These are phyloP conservation scores for Symbiodinium pilosum DNA, from an alignment of 73 alveolate species.

Conservation along the genomic window DNA sequence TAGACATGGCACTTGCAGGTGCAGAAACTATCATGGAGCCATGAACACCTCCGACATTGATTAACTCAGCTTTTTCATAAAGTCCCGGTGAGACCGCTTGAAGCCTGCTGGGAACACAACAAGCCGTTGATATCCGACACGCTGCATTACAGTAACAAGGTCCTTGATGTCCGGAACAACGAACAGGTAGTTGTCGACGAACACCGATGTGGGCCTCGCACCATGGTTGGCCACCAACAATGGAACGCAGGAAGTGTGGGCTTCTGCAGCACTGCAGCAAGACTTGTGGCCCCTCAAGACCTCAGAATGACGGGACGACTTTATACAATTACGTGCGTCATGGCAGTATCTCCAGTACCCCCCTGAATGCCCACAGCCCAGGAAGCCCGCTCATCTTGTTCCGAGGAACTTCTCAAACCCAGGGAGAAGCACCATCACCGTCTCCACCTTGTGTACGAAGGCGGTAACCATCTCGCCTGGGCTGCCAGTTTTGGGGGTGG, in stretches of 20 bases:
- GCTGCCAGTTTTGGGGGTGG: too few relatives aligned
- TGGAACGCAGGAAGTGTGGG: too few relatives aligned
- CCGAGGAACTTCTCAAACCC: background rate
- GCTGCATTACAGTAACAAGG: background rate
- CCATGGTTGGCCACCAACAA: too few relatives aligned
- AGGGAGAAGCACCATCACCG: background rate
- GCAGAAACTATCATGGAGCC: too few relatives aligned
- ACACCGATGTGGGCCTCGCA: background rate
- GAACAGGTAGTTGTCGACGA: background rate
- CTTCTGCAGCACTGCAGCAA: too few relatives aligned
- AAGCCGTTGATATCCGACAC: background rate
- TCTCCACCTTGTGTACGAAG: background rate
- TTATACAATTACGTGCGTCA: too few relatives aligned
- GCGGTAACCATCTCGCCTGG: conserved; percentile 5
- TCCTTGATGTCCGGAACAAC: background rate
- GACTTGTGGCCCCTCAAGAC: too few relatives aligned
- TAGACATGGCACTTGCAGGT: too few relatives aligned
- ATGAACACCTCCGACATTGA: background rate
- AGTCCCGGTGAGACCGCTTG: background rate
- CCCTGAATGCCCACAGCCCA: too few relatives aligned
- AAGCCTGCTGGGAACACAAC: background rate
- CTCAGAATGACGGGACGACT: too few relatives aligned
- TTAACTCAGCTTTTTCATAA: background rate
- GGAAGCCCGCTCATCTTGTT: too few relatives aligned
- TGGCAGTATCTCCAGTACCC: too few relatives aligned